Base-by-base conservation (phyloP, 768 basidiomycete genomes). In the Mrakia gelida region DNA sequence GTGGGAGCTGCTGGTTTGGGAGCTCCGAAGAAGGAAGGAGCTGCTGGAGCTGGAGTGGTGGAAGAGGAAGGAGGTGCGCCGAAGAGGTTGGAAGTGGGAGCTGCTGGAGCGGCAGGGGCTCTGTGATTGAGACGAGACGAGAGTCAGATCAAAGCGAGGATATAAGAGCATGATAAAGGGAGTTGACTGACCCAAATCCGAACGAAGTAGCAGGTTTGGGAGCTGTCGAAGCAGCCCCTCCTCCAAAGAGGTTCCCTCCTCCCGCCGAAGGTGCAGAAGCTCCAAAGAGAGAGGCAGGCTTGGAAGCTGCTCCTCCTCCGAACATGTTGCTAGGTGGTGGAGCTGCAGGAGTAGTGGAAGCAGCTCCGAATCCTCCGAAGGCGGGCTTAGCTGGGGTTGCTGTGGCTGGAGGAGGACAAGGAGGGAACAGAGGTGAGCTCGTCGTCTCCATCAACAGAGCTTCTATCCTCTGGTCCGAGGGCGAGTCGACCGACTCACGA, bases 311-410 rank as follows among this genome's bases (percentile, higher is more conserved):
- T n/a, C 77, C 77, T 23, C 71, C 77, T 56, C 71, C 77, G 49
- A 73, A 73, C 34, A 72, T 34, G 61, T 67, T 77, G 43, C 71
- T 26, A 11, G 72, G 72, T 11, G 77, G 77, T 49, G 77, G 77
- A 26, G 72, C 77, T 43, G 77, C 73, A 13, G 72, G 62, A 28
- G 77, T 73, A 6, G 77, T 78, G 26, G 77, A 65, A 10, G 77
- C 21, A 11, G 49, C 41, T 67, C 63, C 67, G 16, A 72, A 68
- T 1, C 41, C 54, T 21, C 77, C 77, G 54, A 78, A 78, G 38
- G 77, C 71, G 68, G 77, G 52, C 34, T 78, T 78, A 54, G 77
- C 77, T 6, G 77, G 77, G 0, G 77, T 78, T 10, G 76, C 70
- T 30, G 75, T 59, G 30, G 73, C 52, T 73, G 28, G 10, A 28